Evolutionary conservation across 139 green algal species (phyloP), one percentile per base, ranked within the genome.

Genomic region (Coccomyxa sp.): DNA sequence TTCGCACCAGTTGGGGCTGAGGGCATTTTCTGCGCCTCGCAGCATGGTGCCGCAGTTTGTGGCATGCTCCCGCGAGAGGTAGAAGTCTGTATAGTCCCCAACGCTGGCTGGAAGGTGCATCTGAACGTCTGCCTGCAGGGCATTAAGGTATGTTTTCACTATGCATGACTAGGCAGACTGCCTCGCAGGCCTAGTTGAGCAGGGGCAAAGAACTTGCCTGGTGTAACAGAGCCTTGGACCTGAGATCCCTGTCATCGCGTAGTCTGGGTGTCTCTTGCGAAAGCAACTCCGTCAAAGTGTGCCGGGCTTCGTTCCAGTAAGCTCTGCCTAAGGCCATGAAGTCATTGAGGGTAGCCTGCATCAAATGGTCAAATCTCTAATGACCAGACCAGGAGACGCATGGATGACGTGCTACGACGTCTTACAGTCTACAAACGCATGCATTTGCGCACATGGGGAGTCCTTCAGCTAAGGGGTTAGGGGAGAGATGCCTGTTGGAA

Each of bases 71-170:
- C 83, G 88, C 0, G 90, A 96, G 39, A 86, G 88, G 82, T 98
- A 99, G 71, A 99, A 99, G 87, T 99, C 95, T 5, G 95, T 99
- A 88, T 97, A 99, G 86, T 98, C 94, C 0, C 93, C 92, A 36
- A 98, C 90, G 10, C 31, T 9, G 0, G 85, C 85, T 5, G 95
- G 95, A 70, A 98, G 79, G 55, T 89, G 84, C 91, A 98, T 94
- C 5, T 31, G 40, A 0, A 92, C 95, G 5, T 88, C 77, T 18
- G 38, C 72, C 88, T 93, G 86, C 70, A 64, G 37, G n/a, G 55
- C 36, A 64, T 54, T 14, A 18, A 35, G 36, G 31, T 38, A 7
- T 18, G 29, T 18, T 33, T 22, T 29, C 41, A 33, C 4, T 22
- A 54, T 37, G 73, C 18, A 78, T 37, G 35, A n/a, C n/a, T n/a